Percentiles rank a stretch among this genome's conserved stretches.
These are phyloP conservation scores for Laguncularia racemosa DNA, from an alignment of 345 rosid genomes.

Conservation along the genomic window DNA sequence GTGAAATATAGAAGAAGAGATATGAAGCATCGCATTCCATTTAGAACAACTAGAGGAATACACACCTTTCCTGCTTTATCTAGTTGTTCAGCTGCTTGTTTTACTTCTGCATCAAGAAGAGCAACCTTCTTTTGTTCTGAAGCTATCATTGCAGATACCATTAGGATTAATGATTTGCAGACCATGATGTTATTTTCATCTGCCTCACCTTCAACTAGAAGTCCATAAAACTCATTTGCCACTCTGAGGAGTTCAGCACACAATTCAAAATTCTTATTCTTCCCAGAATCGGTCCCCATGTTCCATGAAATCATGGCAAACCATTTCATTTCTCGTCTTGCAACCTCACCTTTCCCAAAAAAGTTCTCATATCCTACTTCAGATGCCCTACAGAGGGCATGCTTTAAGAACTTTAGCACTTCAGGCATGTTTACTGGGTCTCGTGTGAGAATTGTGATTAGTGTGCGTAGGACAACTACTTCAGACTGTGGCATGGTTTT, in stretches of 20 bases:
- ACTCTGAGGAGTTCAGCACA: conserved; percentile 59
- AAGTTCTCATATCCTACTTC: conserved; percentile 61
- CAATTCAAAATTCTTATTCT: conserved; percentile 51
- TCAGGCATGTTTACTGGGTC: conserved; percentile 50
- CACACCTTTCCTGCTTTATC: conserved; percentile 81
- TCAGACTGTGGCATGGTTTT: conserved; percentile 61
- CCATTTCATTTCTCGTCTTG: conserved; percentile 75
- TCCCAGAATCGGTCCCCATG: conserved; percentile 69
- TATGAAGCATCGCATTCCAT: not conserved
- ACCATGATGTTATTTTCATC: conserved; percentile 48
- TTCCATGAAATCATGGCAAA: conserved; percentile 87
- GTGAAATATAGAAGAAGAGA: not conserved
- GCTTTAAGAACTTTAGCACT: conserved; percentile 49
- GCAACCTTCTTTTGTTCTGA: conserved; percentile 51
- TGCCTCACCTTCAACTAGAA: conserved; percentile 31
- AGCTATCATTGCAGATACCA: conserved; percentile 71
- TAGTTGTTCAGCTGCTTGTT: conserved; percentile 54
- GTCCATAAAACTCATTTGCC: conserved; percentile 53
- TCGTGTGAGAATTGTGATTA: conserved; percentile 57
- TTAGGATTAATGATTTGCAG: conserved; percentile 59
- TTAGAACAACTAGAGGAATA: not conserved
- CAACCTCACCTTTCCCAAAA: conserved; percentile 76
- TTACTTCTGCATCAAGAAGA: conserved; percentile 49
- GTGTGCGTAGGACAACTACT: conserved; percentile 75
- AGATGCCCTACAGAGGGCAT: conserved; percentile 47